These are phyloP conservation scores for Xerocomus nothofagi DNA, from an alignment of 1,284 basidiomycete species.

Conservation along the genomic window DNA sequence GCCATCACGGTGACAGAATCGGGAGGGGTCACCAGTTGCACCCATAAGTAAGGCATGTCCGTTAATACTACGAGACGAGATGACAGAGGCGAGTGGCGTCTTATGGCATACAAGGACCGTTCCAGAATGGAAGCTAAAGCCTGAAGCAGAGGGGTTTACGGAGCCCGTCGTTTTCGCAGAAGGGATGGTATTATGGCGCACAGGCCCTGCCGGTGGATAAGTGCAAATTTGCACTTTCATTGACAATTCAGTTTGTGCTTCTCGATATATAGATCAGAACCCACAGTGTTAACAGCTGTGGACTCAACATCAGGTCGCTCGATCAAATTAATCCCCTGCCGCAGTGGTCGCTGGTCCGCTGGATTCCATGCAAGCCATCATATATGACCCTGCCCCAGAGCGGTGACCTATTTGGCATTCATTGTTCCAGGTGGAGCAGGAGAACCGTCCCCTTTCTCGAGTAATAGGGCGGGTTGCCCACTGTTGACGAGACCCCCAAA, in stretches of 20 bases:
- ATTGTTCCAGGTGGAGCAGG: not conserved
- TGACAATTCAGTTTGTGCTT: conserved; percentile 12
- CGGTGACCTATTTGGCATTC: not conserved
- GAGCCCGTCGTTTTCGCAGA: conserved; percentile 13
- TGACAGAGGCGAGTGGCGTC: conserved; percentile 27
- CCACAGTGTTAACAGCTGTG: conserved; percentile 3
- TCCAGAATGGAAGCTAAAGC: conserved; percentile 18
- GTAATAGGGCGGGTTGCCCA: not conserved
- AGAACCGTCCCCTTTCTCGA: not conserved
- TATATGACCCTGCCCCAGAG: not conserved
- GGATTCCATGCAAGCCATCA: not conserved
- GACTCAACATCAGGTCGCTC: not conserved
- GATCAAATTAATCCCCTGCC: not conserved
- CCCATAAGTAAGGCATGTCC: conserved; percentile 12
- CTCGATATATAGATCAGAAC: conserved; percentile 6
- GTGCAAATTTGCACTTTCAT: not conserved
- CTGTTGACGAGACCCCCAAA: conserved; percentile 1
- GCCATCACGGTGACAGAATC: conserved; percentile 16
- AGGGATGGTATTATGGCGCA: not conserved
- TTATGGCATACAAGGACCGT: conserved; percentile 4
- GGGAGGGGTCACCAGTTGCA: conserved; percentile 2
- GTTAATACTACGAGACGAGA: conserved; percentile 15
- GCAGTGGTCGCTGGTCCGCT: not conserved
- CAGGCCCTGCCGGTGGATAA: not conserved
- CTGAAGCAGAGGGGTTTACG: not conserved